Conservation (phyloP, 164 flowering plant species). For the Nymphaea thermarum region DNA sequence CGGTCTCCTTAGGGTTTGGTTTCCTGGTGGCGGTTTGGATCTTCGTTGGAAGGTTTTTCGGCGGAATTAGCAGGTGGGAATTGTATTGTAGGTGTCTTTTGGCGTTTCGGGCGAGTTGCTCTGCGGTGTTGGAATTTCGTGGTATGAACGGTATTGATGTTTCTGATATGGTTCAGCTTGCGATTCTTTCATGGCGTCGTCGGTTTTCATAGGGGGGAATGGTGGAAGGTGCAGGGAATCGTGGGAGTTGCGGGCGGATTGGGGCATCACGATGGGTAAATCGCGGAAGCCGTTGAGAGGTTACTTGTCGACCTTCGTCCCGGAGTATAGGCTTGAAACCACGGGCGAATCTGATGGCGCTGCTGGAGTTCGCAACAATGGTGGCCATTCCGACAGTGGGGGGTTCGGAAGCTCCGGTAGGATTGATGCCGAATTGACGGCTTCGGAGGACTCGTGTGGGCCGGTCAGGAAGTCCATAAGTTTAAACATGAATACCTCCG, state of each 20-base stretch:
- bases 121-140: not conserved
- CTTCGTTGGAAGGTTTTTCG: not conserved
- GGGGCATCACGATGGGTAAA: constrained; percentile 30
- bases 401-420: constrained; percentile 64
- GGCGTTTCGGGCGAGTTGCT: not conserved
- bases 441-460: constrained; percentile 48
- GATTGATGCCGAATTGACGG: constrained; percentile 43
- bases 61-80: not conserved
- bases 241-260: constrained; percentile 13
- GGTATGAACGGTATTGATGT: not conserved
- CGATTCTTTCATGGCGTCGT: not conserved
- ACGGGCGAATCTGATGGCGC: constrained; percentile 49
- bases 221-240: constrained; percentile 35
- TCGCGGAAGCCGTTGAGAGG: constrained; percentile 48
- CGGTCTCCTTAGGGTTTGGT: not conserved
- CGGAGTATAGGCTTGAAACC: constrained; percentile 56
- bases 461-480: constrained; percentile 51
- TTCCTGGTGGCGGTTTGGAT: not conserved
- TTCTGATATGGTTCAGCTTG: not conserved
- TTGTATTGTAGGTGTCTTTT: too few species aligned
- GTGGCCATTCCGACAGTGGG: constrained; percentile 1
- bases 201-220: not conserved
- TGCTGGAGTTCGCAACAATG: not conserved
- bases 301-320: constrained; percentile 41
- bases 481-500: constrained; percentile 36